phyloP scores from a whole-genome alignment of 2,329 filamentous ascomycete species.

The Claviceps spartinae region DNA sequence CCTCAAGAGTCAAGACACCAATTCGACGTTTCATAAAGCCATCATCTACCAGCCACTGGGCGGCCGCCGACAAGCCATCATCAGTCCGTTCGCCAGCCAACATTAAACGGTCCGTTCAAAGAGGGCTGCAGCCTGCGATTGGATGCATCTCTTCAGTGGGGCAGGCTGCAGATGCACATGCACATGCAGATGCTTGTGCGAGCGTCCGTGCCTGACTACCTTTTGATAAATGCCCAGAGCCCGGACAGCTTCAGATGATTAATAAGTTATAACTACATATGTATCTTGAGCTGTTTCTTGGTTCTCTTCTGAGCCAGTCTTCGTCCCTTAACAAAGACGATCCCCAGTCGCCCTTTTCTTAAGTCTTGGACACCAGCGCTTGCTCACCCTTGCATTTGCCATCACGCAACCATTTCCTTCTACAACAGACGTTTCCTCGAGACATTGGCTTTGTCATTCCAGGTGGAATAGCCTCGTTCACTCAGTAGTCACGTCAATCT shows the following conservation, averaged over 20 bases:
- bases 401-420: not conserved
- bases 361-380: not conserved
- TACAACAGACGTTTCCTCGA: not conserved
- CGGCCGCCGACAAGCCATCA: not conserved
- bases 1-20: too few relatives aligned
- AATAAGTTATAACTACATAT: too few relatives aligned
- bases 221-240: not conserved
- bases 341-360: not conserved
- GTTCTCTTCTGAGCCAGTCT: not conserved
- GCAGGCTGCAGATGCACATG: not conserved
- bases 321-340: not conserved
- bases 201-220: not conserved
- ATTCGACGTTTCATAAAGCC: not conserved
- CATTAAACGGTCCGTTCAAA: too few relatives aligned
- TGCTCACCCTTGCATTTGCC: not conserved
- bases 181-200: not conserved
- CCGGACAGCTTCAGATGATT: not conserved
- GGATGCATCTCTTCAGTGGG: too few relatives aligned
- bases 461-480: not conserved
- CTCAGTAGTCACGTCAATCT: not conserved
- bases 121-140: too few relatives aligned
- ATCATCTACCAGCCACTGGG: not conserved
- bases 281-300: not conserved
- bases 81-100: too few relatives aligned
- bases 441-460: conserved; percentile 3